Base-by-base conservation (phyloP, 306 rosid genomes). In the Ceratonia siliqua region DNA sequence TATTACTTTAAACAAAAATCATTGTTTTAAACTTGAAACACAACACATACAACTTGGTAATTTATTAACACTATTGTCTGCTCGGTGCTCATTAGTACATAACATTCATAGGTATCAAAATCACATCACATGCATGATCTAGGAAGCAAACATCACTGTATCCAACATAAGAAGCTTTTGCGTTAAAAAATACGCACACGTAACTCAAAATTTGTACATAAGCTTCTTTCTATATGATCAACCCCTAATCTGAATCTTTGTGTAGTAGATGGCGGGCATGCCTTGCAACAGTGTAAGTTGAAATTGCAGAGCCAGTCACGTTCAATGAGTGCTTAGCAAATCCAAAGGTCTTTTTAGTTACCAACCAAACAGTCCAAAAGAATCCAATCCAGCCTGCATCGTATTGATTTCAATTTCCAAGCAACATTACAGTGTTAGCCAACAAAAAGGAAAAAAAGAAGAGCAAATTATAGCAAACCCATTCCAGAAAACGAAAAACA, bases 311-410 rank as follows among this genome's bases (percentile, higher is more conserved):
- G 74, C 96, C 81, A 66, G 97, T 89, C 49, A 32, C 75, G 0
- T 68, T 74, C 62, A 93, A 27, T 0, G 98, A 87, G 67, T 76
- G 91, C 67, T 84, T 88, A 8, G 94, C 98, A 50, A 91, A 50
- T 33, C 86, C 86, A 18, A 89, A 59, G 81, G 92, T 84, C 85
- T 85, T 91, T 74, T 79, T 84, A 6, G 79, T 78, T 68, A 81
- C 93, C 85, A 91, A 69, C 97, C 96, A 91, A 33, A 86, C 64
- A 18, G 83, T 28, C 62, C 79, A 89, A 59, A 93, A 85, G 87
- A 93, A 93, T 75, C 94, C 98, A 56, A 91, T 69, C 98, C 98
- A 93, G 42, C 97, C 98, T 93, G 80, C 41, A 30, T 66, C 68
- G 72, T 52, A 71, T 76, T 13, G 76, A 69, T 80, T 84, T 72